phyloP scores from a whole-genome alignment of 371 early-diverging fungal genomes.

The Rhizopus stolonifer region DNA sequence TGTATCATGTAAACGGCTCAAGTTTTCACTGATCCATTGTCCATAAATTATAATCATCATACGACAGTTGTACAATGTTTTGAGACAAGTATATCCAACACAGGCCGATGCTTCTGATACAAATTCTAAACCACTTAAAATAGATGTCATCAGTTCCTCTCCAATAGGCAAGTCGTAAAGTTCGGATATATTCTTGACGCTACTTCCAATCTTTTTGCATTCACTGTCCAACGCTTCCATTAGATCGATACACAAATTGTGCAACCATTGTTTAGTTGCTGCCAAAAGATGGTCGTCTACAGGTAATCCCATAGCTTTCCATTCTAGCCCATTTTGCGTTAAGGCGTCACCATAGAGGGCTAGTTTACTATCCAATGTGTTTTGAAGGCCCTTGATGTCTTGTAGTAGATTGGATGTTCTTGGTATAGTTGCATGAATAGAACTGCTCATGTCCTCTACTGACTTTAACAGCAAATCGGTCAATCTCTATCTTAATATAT shows the following conservation, averaged over 20 bases:
- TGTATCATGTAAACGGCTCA: slow-evolving; percentile 28
- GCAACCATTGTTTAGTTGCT: slow-evolving; percentile 38
- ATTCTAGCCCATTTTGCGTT: slow-evolving; percentile 45
- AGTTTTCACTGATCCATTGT: slow-evolving; percentile 37
- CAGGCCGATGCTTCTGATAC: slow-evolving; percentile 29
- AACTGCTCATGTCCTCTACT: slow-evolving; percentile 44
- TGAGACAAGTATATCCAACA: slow-evolving; percentile 33
- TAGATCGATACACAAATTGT: slow-evolving; percentile 32
- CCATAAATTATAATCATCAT: slow-evolving; percentile 36
- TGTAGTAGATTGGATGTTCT: slow-evolving; percentile 35
- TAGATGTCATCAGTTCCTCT: slow-evolving; percentile 41
- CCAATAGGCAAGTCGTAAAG: slow-evolving; percentile 26
- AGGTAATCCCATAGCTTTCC: slow-evolving; percentile 51
- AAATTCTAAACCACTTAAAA: slow-evolving; percentile 42
- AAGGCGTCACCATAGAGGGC: slow-evolving; percentile 38
- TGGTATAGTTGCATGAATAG: slow-evolving; percentile 27
- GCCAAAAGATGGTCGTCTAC: slow-evolving; percentile 41
- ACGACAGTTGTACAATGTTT: slow-evolving; percentile 29
- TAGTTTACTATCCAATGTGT: slow-evolving; percentile 28
- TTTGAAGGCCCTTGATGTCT: slow-evolving; percentile 38
- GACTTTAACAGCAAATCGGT: slow-evolving; percentile 22
- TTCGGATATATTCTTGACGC: slow-evolving; percentile 28
- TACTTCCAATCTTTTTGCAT: slow-evolving; percentile 33
- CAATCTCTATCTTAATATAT: background rate
- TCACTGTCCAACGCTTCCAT: slow-evolving; percentile 35